phyloP scores from a whole-genome alignment of 805 yeast species.

The Hagleromyces aurorensis region DNA sequence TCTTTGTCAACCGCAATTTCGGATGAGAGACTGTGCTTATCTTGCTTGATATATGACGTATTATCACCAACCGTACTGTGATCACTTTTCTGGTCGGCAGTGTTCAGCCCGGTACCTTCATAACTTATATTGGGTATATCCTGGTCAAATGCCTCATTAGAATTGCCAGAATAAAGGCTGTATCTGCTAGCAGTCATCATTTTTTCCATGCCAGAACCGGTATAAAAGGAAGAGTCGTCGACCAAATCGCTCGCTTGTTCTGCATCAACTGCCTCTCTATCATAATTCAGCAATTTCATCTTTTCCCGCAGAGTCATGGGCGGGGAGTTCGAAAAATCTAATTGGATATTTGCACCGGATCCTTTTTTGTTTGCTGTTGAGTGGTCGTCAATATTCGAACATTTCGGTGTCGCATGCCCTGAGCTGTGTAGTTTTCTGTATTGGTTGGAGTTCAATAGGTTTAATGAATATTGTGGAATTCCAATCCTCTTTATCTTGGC shows the following conservation, averaged over 20 bases:
- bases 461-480: constrained; percentile 34
- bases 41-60: too few species aligned
- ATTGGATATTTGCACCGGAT: too few species aligned
- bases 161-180: too few species aligned
- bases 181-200: too few species aligned
- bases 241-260: background rate
- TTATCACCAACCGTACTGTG: too few species aligned
- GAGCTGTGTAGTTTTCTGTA: constrained; percentile 7
- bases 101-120: too few species aligned
- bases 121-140: too few species aligned
- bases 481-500: constrained; percentile 41
- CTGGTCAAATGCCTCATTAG: too few species aligned
- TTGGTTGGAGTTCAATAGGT: constrained; percentile 28
- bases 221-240: background rate
- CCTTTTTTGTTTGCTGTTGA: too few species aligned
- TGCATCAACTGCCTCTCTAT: constrained; percentile 6
- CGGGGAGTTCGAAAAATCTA: constrained; percentile 29
- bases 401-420: constrained; percentile 3
- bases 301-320: constrained; percentile 41
- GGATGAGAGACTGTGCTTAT: too few species aligned
- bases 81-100: too few species aligned
- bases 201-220: constrained; percentile 1
- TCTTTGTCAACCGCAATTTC: too few species aligned
- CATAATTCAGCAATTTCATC: constrained; percentile 34
- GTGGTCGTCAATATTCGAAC: constrained; percentile 1